Conservation (phyloP, 2,329 filamentous ascomycete species). For the Dothideomycetes sp. region DNA sequence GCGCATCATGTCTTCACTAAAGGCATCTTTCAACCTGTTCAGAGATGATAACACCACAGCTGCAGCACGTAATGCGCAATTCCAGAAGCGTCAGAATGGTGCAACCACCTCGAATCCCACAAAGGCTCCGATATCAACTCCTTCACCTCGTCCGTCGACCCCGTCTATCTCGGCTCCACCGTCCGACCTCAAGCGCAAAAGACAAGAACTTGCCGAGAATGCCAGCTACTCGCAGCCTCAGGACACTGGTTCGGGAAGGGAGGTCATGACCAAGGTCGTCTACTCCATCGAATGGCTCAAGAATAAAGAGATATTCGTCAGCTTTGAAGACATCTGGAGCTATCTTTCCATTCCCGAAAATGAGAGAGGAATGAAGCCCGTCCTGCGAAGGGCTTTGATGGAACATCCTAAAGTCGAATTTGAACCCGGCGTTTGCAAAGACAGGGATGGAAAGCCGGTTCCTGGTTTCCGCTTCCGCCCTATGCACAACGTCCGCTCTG, state of each 20-base stretch:
- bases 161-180: background rate
- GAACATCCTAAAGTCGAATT: slow-evolving; percentile 52
- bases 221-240: slow-evolving; percentile 65
- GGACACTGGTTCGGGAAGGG: slow-evolving; percentile 63
- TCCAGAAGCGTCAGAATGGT: slow-evolving; percentile 1
- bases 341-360: slow-evolving; percentile 60
- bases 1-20: slow-evolving; percentile 18
- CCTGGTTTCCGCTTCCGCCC: slow-evolving; percentile 70
- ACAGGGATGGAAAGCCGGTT: slow-evolving; percentile 48
- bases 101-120: background rate
- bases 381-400: slow-evolving; percentile 58
- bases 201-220: slow-evolving; percentile 37
- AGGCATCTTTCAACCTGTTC: slow-evolving; percentile 17
- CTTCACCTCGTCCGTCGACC: slow-evolving; percentile 3
- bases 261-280: slow-evolving; percentile 77
- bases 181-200: slow-evolving; percentile 47
- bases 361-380: slow-evolving; percentile 36
- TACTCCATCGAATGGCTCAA: slow-evolving; percentile 78
- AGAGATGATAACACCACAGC: slow-evolving; percentile 19
- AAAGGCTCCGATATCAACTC: background rate
- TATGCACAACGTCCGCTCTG: slow-evolving; percentile 69
- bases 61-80: slow-evolving; percentile 16
- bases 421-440: slow-evolving; percentile 39
- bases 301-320: slow-evolving; percentile 56
- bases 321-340: slow-evolving; percentile 64